phyloP scores from a whole-genome alignment of 2,329 filamentous ascomycete genomes.

The Sporothrix euskadiensis region DNA sequence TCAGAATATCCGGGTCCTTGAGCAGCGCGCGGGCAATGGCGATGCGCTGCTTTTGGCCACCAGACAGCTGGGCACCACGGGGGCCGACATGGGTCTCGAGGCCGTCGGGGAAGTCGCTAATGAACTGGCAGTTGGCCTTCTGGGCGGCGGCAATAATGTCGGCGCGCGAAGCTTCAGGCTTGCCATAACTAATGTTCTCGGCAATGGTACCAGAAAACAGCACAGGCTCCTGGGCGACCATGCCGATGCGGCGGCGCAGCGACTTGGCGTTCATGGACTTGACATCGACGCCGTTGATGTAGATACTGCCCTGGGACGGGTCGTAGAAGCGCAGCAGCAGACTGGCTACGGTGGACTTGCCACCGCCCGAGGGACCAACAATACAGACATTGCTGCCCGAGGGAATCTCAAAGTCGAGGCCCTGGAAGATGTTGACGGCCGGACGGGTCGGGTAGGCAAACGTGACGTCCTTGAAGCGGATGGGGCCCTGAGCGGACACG shows the following conservation, averaged over 20 bases:
- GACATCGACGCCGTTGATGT: constrained; percentile 82
- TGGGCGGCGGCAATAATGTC: constrained; percentile 86
- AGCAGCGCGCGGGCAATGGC: constrained; percentile 93
- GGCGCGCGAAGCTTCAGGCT: constrained; percentile 70
- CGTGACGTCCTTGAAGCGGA: constrained; percentile 79
- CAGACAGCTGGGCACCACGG: constrained; percentile 87
- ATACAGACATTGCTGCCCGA: constrained; percentile 94
- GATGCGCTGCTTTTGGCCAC: constrained; percentile 96
- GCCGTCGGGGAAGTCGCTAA: constrained; percentile 93
- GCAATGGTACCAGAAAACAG: constrained; percentile 83
- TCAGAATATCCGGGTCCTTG: constrained; percentile 94
- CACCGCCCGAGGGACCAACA: constrained; percentile 91
- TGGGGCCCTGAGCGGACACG: constrained; percentile 79
- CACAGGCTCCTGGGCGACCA: constrained; percentile 94
- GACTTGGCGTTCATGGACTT: constrained; percentile 89
- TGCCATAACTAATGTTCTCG: constrained; percentile 90
- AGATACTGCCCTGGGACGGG: constrained; percentile 73
- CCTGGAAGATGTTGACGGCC: constrained; percentile 86
- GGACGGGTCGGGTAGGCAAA: constrained; percentile 95
- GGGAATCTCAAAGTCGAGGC: constrained; percentile 85
- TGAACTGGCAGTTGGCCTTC: constrained; percentile 94
- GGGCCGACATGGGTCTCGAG: constrained; percentile 92
- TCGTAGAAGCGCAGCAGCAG: constrained; percentile 89
- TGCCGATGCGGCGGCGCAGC: constrained; percentile 84
- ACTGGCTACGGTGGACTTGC: constrained; percentile 94